A percentile compares a stretch with the other conserved stretches of the same genome.
Conservation (phyloP, 2,329 filamentous ascomycete genomes). For the Microsporum ferrugineum region DNA sequence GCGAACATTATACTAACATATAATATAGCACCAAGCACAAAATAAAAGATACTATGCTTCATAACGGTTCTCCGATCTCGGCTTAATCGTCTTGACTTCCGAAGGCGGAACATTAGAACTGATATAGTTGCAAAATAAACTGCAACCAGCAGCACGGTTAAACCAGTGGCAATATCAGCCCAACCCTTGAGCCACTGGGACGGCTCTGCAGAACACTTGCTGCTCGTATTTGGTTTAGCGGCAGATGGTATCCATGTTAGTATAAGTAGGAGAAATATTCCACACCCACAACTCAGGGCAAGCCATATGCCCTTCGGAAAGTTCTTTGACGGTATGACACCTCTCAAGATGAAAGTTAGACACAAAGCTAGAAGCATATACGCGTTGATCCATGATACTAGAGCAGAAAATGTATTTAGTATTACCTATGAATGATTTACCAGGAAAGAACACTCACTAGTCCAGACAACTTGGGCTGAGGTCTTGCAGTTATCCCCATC, state of each 20-base stretch:
- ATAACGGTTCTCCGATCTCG: slow-evolving; percentile 17
- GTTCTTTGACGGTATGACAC: slow-evolving; percentile 11
- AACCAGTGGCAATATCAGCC: slow-evolving; percentile 16
- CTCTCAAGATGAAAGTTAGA: slow-evolving; percentile 3
- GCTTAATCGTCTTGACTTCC: slow-evolving; percentile 15
- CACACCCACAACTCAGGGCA: slow-evolving; percentile 14
- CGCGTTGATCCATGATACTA: slow-evolving; percentile 20
- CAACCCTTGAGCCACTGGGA: slow-evolving; percentile 15
- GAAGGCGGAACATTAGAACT: slow-evolving; percentile 13
- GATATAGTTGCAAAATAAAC: slow-evolving; percentile 14
- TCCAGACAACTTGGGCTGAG: slow-evolving; percentile 19
- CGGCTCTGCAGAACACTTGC: slow-evolving; percentile 15
- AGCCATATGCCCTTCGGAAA: slow-evolving; percentile 13
- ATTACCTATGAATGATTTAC: background rate
- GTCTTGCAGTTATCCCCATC: slow-evolving; percentile 9
- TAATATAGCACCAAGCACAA: slow-evolving; percentile 14
- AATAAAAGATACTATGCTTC: slow-evolving; percentile 19
- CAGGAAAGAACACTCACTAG: slow-evolving; percentile 11
- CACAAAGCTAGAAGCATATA: slow-evolving; percentile 14
- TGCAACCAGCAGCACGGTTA: slow-evolving; percentile 15
- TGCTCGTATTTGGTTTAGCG: slow-evolving; percentile 8
- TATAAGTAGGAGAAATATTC: slow-evolving; percentile 12
- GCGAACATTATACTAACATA: slow-evolving; percentile 15
- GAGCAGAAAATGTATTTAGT: background rate
- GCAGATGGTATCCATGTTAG: slow-evolving; percentile 18